Percentiles rank a stretch among this genome's conserved stretches.
phyloP scores from a whole-genome alignment of 2,329 filamentous ascomycete genomes.

The Hypoxylon rubiginosum region DNA sequence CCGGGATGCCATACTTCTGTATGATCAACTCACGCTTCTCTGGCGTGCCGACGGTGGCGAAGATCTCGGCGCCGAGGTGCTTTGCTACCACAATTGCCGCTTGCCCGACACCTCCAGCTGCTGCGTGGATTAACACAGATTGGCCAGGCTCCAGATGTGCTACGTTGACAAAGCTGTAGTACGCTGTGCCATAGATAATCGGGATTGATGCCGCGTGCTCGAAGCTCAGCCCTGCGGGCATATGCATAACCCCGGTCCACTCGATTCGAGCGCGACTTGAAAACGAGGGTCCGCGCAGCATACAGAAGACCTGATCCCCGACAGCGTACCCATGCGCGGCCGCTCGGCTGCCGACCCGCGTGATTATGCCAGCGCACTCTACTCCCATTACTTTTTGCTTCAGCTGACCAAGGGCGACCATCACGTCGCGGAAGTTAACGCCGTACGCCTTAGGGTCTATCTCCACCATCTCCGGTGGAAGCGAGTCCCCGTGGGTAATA shows the following conservation, averaged over 20 bases:
- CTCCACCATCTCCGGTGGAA: conserved; percentile 49
- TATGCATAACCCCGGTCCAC: conserved; percentile 2
- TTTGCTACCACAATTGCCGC: conserved; percentile 35
- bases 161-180: conserved; percentile 18
- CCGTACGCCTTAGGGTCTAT: conserved; percentile 50
- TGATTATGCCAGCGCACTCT: conserved; percentile 35
- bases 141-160: conserved; percentile 17
- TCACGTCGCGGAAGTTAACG: conserved; percentile 34
- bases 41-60: conserved; percentile 26
- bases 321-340: conserved; percentile 12
- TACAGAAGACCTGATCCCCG: conserved; percentile 33
- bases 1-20: conserved; percentile 25
- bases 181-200: conserved; percentile 23
- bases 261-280: conserved; percentile 5
- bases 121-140: conserved; percentile 38
- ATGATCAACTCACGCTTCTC: conserved; percentile 32
- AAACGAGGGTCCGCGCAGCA: conserved; percentile 7
- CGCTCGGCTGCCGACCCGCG: conserved; percentile 13
- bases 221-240: conserved; percentile 33
- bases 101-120: conserved; percentile 37
- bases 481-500: conserved; percentile 45
- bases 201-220: conserved; percentile 30
- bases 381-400: conserved; percentile 24
- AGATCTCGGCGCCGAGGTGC: conserved; percentile 33
- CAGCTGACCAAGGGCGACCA: conserved; percentile 29